Base-by-base conservation (phyloP, 106 monocot species). In the Dendrobium huoshanense region DNA sequence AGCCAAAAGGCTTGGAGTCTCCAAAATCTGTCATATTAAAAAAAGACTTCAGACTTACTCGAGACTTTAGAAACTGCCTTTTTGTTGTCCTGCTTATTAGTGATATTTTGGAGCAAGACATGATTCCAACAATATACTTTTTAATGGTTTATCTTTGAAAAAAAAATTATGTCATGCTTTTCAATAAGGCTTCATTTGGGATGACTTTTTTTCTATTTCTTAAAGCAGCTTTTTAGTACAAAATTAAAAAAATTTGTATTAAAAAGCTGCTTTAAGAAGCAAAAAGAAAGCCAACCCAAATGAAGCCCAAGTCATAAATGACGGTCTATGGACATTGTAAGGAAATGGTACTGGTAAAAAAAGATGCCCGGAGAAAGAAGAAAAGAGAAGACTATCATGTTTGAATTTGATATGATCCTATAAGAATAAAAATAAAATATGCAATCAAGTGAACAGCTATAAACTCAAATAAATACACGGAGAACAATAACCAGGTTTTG, bases 1-100 rank as follows among this genome's bases (percentile, higher is more conserved):
- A 7, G 95, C 87, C 42, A 95, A 79, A 79, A 98, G 94, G 70
- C 95, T 98, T 45, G 98, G 98, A n/a, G 97, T 98, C 55, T 98
- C 97, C 80, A 98, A 87, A 47, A 97, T 94, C 96, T 97, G 86
- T 70, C 27, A 33, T 70, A 22, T 22, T n/a, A 7, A 61, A 8
- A 61, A 61, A 10, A 51, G 10, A 5, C 0, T 9, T 51, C 13
- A 8, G 15, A 20, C 9, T 17, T 8, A 58, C 9, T 9, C 6
- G 9, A 58, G 19, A 58, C 15, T 58, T 58, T 58, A 20, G 16
- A 17, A 58, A 15, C 15, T 13, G 56, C 18, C 15, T 58, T 58
- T 58, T 13, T 3, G 9, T 58, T 58, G 47, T 58, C 15, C 15
- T 58, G 10, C 56, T 58, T 13, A 11, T 58, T 17, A 47, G 47